A percentile compares a stretch with the other conserved stretches of the same genome.
phyloP scores from a whole-genome alignment of 306 rosid genomes.

The Vicia villosa region DNA sequence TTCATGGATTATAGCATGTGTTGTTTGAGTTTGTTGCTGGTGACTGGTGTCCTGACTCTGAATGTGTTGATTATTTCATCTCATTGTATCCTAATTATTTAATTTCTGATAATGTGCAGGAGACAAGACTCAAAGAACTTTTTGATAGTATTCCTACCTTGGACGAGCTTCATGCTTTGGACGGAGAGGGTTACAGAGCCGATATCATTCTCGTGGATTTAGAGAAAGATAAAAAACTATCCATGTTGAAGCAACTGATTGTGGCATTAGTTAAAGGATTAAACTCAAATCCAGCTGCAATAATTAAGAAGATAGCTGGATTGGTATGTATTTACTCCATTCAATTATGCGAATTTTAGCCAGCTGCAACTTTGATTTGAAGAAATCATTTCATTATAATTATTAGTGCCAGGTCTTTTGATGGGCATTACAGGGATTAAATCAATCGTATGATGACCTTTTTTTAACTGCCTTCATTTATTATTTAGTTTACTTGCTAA shows the following conservation, averaged over 20 bases:
- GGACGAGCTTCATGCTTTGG: conserved; percentile 85
- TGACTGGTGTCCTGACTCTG: conserved; percentile 22
- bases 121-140: conserved; percentile 80
- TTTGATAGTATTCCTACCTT: conserved; percentile 82
- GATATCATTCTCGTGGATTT: conserved; percentile 91
- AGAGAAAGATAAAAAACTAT: conserved; percentile 85
- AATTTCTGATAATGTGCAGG: conserved; percentile 54
- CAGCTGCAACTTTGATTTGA: conserved; percentile 18
- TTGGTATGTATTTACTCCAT: conserved; percentile 57
- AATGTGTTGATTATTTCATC: conserved; percentile 23
- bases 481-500: conserved; percentile 35
- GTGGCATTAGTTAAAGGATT: conserved; percentile 83
- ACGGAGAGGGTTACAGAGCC: conserved; percentile 74
- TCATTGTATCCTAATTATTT: conserved; percentile 18
- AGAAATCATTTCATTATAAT: conserved; percentile 21
- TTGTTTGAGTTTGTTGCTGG: conserved; percentile 30
- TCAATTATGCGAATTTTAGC: not conserved
- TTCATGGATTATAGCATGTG: conserved; percentile 26
- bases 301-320: conserved; percentile 96
- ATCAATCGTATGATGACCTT: conserved; percentile 16
- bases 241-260: conserved; percentile 90
- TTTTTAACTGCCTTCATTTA: not conserved
- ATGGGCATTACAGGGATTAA: conserved; percentile 20
- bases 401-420: conserved; percentile 28
- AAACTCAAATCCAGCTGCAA: conserved; percentile 82